Evolutionary conservation across 768 basidiomycete genomes (phyloP).

Genomic region (Boletales sp.): DNA sequence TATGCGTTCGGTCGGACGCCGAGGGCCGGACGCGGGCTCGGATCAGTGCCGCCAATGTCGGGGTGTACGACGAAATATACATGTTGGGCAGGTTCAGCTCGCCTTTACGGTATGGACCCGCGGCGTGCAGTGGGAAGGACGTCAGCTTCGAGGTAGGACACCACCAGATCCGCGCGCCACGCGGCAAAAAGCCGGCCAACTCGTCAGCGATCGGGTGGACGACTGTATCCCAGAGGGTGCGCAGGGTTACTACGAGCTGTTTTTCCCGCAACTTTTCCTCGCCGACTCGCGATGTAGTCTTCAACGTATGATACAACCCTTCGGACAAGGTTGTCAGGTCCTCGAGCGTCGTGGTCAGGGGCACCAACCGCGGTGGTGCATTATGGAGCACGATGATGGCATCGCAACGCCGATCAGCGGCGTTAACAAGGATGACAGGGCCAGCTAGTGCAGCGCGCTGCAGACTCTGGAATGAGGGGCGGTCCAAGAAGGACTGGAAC

Average conservation of each 20-base stretch:
- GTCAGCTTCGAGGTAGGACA: constrained; percentile 31
- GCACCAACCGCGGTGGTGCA: constrained; percentile 16
- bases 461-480: constrained; percentile 15
- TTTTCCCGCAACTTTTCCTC: constrained; percentile 24
- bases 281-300: constrained; percentile 4
- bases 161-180: constrained; percentile 31
- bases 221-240: constrained; percentile 25
- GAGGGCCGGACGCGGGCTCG: constrained; percentile 13
- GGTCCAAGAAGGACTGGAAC: constrained; percentile 31
- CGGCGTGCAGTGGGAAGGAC: constrained; percentile 31
- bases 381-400: constrained; percentile 32
- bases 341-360: constrained; percentile 13
- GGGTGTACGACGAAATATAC: constrained; percentile 34
- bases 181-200: constrained; percentile 12
- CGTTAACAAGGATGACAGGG: constrained; percentile 38
- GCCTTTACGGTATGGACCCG: constrained; percentile 25
- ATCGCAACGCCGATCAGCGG: constrained; percentile 32
- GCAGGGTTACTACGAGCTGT: constrained; percentile 8
- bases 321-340: constrained; percentile 8
- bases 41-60: constrained; percentile 27
- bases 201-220: constrained; percentile 18
- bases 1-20: not conserved
- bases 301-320: constrained; percentile 4
- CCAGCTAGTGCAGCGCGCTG: constrained; percentile 22
- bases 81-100: constrained; percentile 10